Conservation (phyloP, 164 flowering plant species). For the Vitis vinifera region ASM3070453v1 NC_081806.1:9278001-9278500, state of each 20-base stretch:
- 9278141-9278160: not conserved
- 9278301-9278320: conserved; percentile 58
- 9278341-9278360: conserved; percentile 87
- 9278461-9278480: no score
- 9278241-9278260: conserved; percentile 63
- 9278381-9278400: not conserved
- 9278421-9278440: not conserved
- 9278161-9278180: not conserved
- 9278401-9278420: not conserved
- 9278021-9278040: no score
- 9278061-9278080: no score
- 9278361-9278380: conserved; percentile 44
- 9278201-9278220: conserved; percentile 8
- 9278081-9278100: no score
- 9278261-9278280: conserved; percentile 70
- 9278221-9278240: conserved; percentile 81
- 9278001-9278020: no score
- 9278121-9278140: not conserved
- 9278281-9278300: conserved; percentile 80
- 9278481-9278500: no score
- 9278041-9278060: no score
- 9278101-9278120: not conserved
- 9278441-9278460: no score
- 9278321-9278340: conserved; percentile 75
- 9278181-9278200: conserved; percentile 1